These are phyloP conservation scores for Paracorniculantispora psalliotae DNA, from an alignment of 2,329 filamentous ascomycete genomes.

Conservation along the genomic window DNA sequence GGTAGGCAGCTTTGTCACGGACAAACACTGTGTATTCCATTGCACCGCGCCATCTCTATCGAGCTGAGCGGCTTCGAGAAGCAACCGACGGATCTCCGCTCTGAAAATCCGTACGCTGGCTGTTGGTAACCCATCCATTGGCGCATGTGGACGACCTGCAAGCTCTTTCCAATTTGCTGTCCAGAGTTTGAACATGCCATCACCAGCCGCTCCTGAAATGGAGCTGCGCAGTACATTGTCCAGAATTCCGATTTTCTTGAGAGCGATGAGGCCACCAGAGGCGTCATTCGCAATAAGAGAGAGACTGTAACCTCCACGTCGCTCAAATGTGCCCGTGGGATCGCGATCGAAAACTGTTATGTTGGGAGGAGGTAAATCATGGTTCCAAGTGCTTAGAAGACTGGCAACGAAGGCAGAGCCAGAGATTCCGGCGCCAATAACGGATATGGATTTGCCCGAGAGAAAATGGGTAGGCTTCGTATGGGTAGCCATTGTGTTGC, in stretches of 20 bases:
- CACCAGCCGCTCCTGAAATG: slow-evolving; percentile 26
- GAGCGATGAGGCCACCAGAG: slow-evolving; percentile 31
- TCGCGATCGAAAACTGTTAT: slow-evolving; percentile 41
- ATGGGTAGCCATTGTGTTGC: neutral
- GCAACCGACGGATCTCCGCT: slow-evolving; percentile 29
- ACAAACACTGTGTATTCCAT: slow-evolving; percentile 25
- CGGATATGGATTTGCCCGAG: slow-evolving; percentile 36
- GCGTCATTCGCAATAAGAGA: slow-evolving; percentile 32
- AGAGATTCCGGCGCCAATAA: slow-evolving; percentile 40
- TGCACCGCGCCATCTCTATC: slow-evolving; percentile 18
- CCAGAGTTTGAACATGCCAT: slow-evolving; percentile 37
- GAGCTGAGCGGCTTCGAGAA: slow-evolving; percentile 24
- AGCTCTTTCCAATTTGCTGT: slow-evolving; percentile 31
- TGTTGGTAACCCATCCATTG: slow-evolving; percentile 30
- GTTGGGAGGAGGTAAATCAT: slow-evolving; percentile 24
- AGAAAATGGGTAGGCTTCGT: slow-evolving; percentile 24
- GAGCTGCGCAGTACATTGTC: slow-evolving; percentile 27
- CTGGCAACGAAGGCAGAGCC: slow-evolving; percentile 38
- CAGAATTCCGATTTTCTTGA: slow-evolving; percentile 35
- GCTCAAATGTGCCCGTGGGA: slow-evolving; percentile 22
- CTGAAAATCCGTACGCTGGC: slow-evolving; percentile 33
- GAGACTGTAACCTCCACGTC: slow-evolving; percentile 35
- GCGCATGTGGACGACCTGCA: slow-evolving; percentile 27
- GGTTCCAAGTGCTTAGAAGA: slow-evolving; percentile 35
- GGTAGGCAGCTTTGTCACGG: slow-evolving; percentile 18